These are phyloP conservation scores for Phaffia tasmanica DNA, from an alignment of 768 basidiomycete species.

Conservation along the genomic window DNA sequence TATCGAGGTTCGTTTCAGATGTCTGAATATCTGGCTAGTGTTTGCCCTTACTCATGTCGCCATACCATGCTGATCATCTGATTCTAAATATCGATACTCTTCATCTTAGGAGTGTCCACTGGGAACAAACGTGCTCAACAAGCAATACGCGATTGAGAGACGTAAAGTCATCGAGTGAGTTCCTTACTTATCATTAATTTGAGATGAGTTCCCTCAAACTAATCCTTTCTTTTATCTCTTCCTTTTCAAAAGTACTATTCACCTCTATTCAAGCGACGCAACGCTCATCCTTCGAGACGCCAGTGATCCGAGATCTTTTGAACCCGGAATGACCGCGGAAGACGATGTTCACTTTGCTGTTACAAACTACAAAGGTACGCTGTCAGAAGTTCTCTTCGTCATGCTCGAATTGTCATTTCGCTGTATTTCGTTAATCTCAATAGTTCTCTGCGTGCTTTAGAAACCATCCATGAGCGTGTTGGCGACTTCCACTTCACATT, in stretches of 20 bases:
- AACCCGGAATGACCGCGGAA: conserved; percentile 3
- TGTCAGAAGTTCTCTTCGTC: no score
- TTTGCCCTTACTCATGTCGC: neutral
- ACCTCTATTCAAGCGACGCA: conserved; percentile 71
- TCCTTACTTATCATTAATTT: no score
- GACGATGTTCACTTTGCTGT: conserved; percentile 57
- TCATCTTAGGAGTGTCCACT: conserved; percentile 75
- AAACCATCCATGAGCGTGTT: conserved; percentile 69
- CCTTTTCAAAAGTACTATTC: conserved; percentile 52
- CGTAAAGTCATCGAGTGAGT: conserved; percentile 25
- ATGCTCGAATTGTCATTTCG: neutral
- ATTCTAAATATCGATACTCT: conserved; percentile 4
- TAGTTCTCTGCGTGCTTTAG: neutral
- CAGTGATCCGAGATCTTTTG: neutral
- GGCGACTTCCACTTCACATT: conserved; percentile 70
- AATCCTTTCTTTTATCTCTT: neutral
- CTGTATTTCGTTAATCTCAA: no score
- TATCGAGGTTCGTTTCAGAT: conserved; percentile 60
- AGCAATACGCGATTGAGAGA: conserved; percentile 52
- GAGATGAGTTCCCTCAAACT: neutral
- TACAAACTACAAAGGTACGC: conserved; percentile 56
- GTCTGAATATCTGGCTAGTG: neutral
- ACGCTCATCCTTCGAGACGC: conserved; percentile 87
- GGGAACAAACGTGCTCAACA: conserved; percentile 67
- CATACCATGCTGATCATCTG: neutral